Evolutionary conservation across 2,329 filamentous ascomycete species (phyloP), one percentile per base, ranked within the genome.

Genomic region (Colletotrichum costaricense): DNA sequence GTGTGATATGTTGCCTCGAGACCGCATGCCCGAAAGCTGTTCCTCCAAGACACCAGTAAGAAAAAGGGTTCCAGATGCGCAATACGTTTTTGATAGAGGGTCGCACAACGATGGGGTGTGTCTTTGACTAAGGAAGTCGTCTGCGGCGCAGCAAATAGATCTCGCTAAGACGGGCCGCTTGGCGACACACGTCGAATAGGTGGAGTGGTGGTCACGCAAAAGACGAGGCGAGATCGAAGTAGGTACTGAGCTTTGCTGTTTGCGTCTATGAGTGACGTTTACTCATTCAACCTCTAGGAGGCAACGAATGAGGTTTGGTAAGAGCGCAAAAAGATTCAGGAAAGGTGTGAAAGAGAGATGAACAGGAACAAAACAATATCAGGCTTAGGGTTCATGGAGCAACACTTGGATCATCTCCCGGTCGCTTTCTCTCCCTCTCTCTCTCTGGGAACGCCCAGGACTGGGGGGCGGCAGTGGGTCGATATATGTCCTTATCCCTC

Each of bases 401-500:
- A 65, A 55, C 35, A 60, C 11, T 35, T 42, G 35, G 38, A 55
- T 26, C 49, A 55, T 56, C 38, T 52, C 26, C 60, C 49, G 14
- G 33, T 42, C 55, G 67, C 55, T 62, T 12, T 70, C 12, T 35
- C 33, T 35, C 28, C 1, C 33, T 12, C 33, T 35, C 33, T 12
- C 33, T 62, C 12, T 70, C 35, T 38, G 55, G 52, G 38, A 55
- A 49, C n/a, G 62, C 28, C 60, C 60, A 65, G 60, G 49, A 49
- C 24, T 16, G 60, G 56, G 70, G 70, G 67, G 66, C 56, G 67
- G 46, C n/a, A 28, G 60, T 19, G 60, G 56, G 42, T 35, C 67
- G 67, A 73, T 66, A 73, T 73, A 70, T 70, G 67, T 73, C 56
- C 60, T 62, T 63, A 52, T 38, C 60, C 55, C 55, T 66, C 60